Conservation (phyloP, 2,329 filamentous ascomycete species). For the Claviceps citrina region DNA sequence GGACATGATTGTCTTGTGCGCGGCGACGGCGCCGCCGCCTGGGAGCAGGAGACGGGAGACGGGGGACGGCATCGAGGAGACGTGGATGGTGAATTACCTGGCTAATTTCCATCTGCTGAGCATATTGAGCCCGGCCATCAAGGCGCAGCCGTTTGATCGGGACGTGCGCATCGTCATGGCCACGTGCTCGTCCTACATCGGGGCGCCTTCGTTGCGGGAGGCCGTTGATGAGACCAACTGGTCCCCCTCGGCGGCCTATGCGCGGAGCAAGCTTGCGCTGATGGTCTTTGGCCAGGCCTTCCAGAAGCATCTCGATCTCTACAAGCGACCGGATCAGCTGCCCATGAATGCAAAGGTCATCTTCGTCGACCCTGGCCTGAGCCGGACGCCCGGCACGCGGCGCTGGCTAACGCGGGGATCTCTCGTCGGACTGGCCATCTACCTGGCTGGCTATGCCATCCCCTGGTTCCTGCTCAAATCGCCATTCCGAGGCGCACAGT, state of each 20-base stretch:
- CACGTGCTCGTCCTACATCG: constrained; percentile 80
- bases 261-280: constrained; percentile 59
- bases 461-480: constrained; percentile 86
- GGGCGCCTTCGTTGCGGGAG: constrained; percentile 49
- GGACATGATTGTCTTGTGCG: constrained; percentile 84
- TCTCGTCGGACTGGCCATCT: constrained; percentile 61
- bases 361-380: constrained; percentile 73
- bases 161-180: constrained; percentile 80
- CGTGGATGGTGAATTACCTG: constrained; percentile 90
- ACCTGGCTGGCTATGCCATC: constrained; percentile 61
- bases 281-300: constrained; percentile 83
- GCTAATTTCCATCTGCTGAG: constrained; percentile 90
- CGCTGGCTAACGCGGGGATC: constrained; percentile 78
- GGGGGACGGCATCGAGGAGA: constrained; percentile 67
- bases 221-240: constrained; percentile 33
- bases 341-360: constrained; percentile 73
- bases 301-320: constrained; percentile 78
- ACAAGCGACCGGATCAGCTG: constrained; percentile 67
- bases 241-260: constrained; percentile 42
- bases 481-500: constrained; percentile 69
- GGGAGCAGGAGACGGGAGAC: constrained; percentile 47
- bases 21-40: constrained; percentile 57
- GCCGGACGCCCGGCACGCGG: constrained; percentile 72
- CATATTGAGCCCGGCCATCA: constrained; percentile 77
- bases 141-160: constrained; percentile 81